phyloP scores from a whole-genome alignment of 345 rosid genomes.

The Xanthoceras sorbifolium region DNA sequence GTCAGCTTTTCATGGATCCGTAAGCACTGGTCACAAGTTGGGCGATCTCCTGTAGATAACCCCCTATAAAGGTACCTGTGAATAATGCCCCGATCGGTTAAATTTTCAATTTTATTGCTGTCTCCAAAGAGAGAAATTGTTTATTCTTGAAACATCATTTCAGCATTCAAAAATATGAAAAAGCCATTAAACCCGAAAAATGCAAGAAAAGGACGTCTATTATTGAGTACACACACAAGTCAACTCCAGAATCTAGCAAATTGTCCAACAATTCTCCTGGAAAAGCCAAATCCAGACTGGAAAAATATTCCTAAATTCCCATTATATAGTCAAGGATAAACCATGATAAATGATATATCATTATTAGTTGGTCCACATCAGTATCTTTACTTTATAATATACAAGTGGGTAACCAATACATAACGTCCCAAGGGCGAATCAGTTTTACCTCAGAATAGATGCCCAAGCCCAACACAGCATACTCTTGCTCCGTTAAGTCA shows the following conservation, averaged over 20 bases:
- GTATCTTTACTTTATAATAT: not conserved
- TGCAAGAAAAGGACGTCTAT: not conserved
- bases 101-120: not conserved
- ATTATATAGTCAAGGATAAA: not conserved
- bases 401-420: constrained; percentile 6
- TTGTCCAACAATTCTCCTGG: not conserved
- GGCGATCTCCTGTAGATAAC: constrained; percentile 86
- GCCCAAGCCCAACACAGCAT: not conserved
- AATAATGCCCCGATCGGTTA: not conserved
- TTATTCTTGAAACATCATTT: not conserved
- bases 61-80: constrained; percentile 85
- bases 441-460: not conserved
- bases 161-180: not conserved
- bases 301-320: not conserved
- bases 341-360: not conserved
- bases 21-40: constrained; percentile 90
- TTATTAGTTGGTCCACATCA: not conserved
- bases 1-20: constrained; percentile 86
- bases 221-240: not conserved
- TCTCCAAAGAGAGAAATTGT: not conserved
- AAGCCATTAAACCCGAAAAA: not conserved
- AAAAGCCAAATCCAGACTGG: not conserved
- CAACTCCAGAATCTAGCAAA: constrained; percentile 2
- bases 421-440: not conserved
- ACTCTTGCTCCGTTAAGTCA: not conserved